phyloP scores from a whole-genome alignment of 495 filamentous ascomycete species.

The Daldinia decipiens region DNA sequence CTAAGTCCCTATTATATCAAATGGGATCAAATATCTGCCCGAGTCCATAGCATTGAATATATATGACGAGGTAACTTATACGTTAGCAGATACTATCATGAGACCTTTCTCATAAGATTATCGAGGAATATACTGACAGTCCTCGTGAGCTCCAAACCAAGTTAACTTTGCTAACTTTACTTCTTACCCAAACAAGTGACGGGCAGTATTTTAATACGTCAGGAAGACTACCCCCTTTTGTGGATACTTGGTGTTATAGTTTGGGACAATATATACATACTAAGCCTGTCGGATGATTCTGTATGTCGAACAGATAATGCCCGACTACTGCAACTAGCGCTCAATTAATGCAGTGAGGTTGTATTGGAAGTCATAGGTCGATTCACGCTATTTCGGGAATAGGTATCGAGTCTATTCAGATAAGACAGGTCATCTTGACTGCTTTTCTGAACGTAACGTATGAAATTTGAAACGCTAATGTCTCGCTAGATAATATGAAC shows the following conservation, averaged over 20 bases:
- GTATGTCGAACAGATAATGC: conserved; percentile 24
- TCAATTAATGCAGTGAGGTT: conserved; percentile 10
- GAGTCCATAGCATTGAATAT: not conserved
- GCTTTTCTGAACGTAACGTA: not conserved
- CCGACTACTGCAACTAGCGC: conserved; percentile 18
- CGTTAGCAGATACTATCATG: not conserved
- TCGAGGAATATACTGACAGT: not conserved
- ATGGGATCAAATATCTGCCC: not conserved
- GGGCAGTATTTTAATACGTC: not conserved
- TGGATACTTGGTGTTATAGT: conserved; percentile 1
- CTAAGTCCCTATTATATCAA: not conserved
- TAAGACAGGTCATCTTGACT: not conserved
- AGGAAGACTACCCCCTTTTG: not conserved
- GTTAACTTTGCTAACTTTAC: not conserved
- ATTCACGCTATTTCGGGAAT: not conserved
- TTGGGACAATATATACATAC: not conserved
- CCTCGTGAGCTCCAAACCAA: not conserved
- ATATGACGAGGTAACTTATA: not conserved
- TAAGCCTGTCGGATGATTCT: conserved; percentile 6
- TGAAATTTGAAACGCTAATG: not conserved
- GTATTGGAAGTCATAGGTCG: not conserved
- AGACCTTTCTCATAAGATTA: not conserved
- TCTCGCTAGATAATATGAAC: not conserved
- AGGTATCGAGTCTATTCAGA: not conserved
- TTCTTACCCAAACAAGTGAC: not conserved